Conservation (phyloP, 768 basidiomycete genomes). For the Termitomyces sp. region DNA sequence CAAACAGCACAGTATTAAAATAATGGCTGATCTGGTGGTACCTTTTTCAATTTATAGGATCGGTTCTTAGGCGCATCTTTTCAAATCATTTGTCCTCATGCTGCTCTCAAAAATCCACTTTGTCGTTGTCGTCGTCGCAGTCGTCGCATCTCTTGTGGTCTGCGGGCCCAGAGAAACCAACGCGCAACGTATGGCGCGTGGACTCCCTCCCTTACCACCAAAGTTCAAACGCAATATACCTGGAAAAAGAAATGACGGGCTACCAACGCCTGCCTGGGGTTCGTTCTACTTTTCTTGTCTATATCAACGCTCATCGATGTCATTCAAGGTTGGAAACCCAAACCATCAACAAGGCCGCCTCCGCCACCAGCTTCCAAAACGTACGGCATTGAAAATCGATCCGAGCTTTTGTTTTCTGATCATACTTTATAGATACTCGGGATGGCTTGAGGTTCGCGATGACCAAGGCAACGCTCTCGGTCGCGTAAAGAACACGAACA, state of each 20-base stretch:
- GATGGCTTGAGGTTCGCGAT: slow-evolving; percentile 31
- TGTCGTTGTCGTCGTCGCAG: slow-evolving; percentile 18
- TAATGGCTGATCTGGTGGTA: neutral
- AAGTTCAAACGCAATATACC: slow-evolving; percentile 26
- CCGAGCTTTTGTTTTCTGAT: slow-evolving; percentile 1
- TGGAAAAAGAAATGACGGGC: slow-evolving; percentile 13
- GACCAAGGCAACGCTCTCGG: slow-evolving; percentile 24
- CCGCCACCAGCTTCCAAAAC: slow-evolving; percentile 19
- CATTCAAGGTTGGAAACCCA: slow-evolving; percentile 14
- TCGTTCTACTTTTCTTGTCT: slow-evolving; percentile 2
- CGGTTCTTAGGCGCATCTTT: neutral
- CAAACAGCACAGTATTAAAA: slow-evolving; percentile 1
- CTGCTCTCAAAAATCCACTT: slow-evolving; percentile 16
- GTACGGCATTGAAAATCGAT: slow-evolving; percentile 13
- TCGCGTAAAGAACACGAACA: slow-evolving; percentile 27
- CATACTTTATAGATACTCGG: slow-evolving; percentile 19
- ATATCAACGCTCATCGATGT: neutral
- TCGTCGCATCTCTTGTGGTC: slow-evolving; percentile 14
- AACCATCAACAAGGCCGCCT: slow-evolving; percentile 14
- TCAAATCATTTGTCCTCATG: slow-evolving; percentile 4
- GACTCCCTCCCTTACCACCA: slow-evolving; percentile 34
- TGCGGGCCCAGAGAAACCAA: slow-evolving; percentile 29
- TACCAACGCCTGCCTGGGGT: slow-evolving; percentile 23
- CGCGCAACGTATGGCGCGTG: slow-evolving; percentile 37
- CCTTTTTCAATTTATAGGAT: neutral